Conservation (phyloP, 2,329 filamentous ascomycete genomes). For the Nemania sp. region DNA sequence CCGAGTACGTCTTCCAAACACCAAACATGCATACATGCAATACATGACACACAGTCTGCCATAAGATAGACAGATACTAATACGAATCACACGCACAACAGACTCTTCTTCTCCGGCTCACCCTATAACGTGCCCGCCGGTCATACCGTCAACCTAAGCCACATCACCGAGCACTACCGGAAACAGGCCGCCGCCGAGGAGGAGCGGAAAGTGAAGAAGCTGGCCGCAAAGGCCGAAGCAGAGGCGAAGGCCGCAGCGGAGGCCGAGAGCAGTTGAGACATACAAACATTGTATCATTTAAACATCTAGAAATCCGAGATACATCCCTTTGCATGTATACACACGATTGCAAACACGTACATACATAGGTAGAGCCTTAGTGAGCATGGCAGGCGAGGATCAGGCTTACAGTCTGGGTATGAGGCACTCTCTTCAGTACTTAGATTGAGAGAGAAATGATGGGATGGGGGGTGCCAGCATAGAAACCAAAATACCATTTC, state of each 20-base stretch:
- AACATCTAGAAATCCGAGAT: constrained; percentile 9
- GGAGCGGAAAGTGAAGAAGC: constrained; percentile 56
- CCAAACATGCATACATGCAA: neutral
- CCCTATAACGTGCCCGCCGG: constrained; percentile 59
- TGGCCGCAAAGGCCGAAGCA: constrained; percentile 40
- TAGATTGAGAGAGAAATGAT: too few relatives aligned
- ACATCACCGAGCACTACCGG: constrained; percentile 61
- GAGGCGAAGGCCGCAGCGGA: constrained; percentile 32
- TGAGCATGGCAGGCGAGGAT: too few relatives aligned
- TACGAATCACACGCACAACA: constrained; percentile 32
- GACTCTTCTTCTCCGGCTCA: constrained; percentile 54
- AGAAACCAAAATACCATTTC: too few relatives aligned
- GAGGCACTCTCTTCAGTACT: too few relatives aligned
- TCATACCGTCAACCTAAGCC: constrained; percentile 56
- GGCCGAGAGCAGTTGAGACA: constrained; percentile 1
- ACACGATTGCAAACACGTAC: constrained; percentile 7
- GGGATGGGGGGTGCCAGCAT: too few relatives aligned
- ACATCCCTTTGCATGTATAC: neutral
- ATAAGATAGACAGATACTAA: neutral
- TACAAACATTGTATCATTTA: constrained; percentile 25
- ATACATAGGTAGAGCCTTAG: constrained; percentile 20
- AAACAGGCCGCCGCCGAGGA: constrained; percentile 58
- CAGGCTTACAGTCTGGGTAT: too few relatives aligned
- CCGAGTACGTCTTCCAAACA: constrained; percentile 53
- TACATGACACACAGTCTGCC: neutral